Evolutionary conservation across 106 monocot species (phyloP), one percentile per base, ranked within the genome.

Genomic region (Dactylorhiza incarnata): DNA sequence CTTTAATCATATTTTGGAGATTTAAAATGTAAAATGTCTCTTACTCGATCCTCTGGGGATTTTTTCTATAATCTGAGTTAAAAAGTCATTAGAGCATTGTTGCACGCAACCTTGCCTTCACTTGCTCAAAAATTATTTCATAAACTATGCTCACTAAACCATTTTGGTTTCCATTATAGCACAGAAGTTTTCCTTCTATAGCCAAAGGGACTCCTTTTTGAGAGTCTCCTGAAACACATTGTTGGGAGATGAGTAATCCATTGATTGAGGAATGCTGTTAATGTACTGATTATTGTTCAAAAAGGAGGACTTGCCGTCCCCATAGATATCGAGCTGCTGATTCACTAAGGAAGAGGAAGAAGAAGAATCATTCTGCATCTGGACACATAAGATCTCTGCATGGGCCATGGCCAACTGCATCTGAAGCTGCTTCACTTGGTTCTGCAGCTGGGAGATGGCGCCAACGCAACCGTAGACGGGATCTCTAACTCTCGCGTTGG

Each of bases 381-480:
- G 77, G 8, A 45, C n/a, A 81, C 92, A 95, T 10, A 93, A 63
- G 69, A 95, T 84, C 90, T 95, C 95, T 0, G 95, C 83, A 65
- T 90, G 95, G 16, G 95, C 93, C 11, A 93, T 82, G 0, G 92
- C 95, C 19, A 95, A 78, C 75, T 95, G 95, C 92, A 90, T 89
- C 82, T 93, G 92, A 13, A 95, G 85, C 72, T 95, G 93, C 8
- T 92, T 87, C 1, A 95, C 88, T 70, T 93, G 92, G 83, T 85
- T 93, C 69, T 95, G 92, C 0, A 93, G 81, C 85, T 76, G 88
- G 11, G 90, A 90, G 67, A 93, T 95, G 6, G 90, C 88, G 11
- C 95, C 93, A 10, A 95, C 90, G 75, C 92, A 95, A 63, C 93
- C 93, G 52, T 93, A 90, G 10, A 95, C 92, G 0, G 95, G 95